phyloP scores from a whole-genome alignment of 2,329 filamentous ascomycete species.

The Incumbomyces delicatus region DNA sequence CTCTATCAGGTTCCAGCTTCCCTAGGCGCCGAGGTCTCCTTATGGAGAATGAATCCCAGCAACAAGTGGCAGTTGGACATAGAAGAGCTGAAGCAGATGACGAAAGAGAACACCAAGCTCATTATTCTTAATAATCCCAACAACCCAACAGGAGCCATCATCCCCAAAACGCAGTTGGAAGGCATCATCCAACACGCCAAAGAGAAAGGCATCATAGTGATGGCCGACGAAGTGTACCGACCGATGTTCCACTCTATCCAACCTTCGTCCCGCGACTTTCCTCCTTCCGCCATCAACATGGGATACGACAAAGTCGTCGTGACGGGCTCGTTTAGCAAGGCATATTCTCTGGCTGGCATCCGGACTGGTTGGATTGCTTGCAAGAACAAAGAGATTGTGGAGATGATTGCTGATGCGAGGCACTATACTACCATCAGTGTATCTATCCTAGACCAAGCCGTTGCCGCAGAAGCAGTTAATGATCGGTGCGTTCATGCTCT shows the following conservation, averaged over 20 bases:
- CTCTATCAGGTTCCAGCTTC: slow-evolving; percentile 66
- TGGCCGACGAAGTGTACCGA: slow-evolving; percentile 75
- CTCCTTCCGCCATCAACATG: slow-evolving; percentile 14
- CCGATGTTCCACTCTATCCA: slow-evolving; percentile 66
- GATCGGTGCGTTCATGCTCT: slow-evolving; percentile 53
- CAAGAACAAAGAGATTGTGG: slow-evolving; percentile 52
- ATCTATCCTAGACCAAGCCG: slow-evolving; percentile 66
- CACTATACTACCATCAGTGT: slow-evolving; percentile 86
- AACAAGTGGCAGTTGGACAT: slow-evolving; percentile 60
- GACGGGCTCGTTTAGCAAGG: slow-evolving; percentile 78
- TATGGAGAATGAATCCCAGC: slow-evolving; percentile 61
- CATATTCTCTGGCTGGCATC: slow-evolving; percentile 72
- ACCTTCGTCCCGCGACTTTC: slow-evolving; percentile 38
- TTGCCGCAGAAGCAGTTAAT: slow-evolving; percentile 66
- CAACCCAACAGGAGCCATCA: slow-evolving; percentile 68
- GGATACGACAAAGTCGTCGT: slow-evolving; percentile 62
- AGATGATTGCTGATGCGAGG: slow-evolving; percentile 53
- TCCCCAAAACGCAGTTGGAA: slow-evolving; percentile 49
- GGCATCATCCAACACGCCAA: slow-evolving; percentile 55
- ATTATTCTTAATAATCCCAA: slow-evolving; percentile 67
- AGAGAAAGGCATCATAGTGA: slow-evolving; percentile 53
- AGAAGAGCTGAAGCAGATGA: slow-evolving; percentile 53
- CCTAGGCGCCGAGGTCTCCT: slow-evolving; percentile 64
- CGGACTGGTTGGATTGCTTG: slow-evolving; percentile 75
- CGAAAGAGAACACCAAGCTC: slow-evolving; percentile 43